These are phyloP conservation scores for Terana coerulea DNA, from an alignment of 768 basidiomycete genomes.

Conservation along the genomic window DNA sequence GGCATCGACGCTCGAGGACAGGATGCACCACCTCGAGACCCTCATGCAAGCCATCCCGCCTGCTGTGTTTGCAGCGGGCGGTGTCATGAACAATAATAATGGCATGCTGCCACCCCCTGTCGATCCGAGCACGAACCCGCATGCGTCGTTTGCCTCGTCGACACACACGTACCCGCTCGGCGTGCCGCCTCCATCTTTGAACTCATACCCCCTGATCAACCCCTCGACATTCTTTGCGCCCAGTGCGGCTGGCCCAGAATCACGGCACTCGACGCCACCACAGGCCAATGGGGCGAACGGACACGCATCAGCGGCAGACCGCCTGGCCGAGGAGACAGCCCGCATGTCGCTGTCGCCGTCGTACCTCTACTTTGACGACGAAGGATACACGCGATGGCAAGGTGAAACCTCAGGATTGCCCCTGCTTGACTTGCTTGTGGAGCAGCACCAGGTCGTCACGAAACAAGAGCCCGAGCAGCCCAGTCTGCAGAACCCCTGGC, in stretches of 20 bases:
- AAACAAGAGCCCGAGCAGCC: constrained; percentile 32
- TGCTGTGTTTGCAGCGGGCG: constrained; percentile 68
- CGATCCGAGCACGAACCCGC: constrained; percentile 29
- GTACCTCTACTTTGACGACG: constrained; percentile 84
- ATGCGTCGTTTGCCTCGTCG: constrained; percentile 37
- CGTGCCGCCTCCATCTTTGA: constrained; percentile 75
- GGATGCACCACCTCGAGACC: constrained; percentile 85
- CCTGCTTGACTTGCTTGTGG: constrained; percentile 78
- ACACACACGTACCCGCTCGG: constrained; percentile 46
- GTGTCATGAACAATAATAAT: constrained; percentile 29
- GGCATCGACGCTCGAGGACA: constrained; percentile 79
- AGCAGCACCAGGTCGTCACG: constrained; percentile 48
- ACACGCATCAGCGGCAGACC: constrained; percentile 31
- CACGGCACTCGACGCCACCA: constrained; percentile 44
- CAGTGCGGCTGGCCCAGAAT: constrained; percentile 37
- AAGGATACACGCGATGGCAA: constrained; percentile 86
- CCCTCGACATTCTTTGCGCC: constrained; percentile 74
- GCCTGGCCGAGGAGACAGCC: constrained; percentile 52
- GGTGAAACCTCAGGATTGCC: constrained; percentile 93
- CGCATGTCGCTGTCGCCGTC: constrained; percentile 69
- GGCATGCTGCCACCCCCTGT: constrained; percentile 30
- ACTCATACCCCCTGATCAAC: constrained; percentile 74
- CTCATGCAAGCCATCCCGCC: constrained; percentile 83
- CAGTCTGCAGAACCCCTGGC: constrained; percentile 15
- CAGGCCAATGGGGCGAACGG: constrained; percentile 19